Base-by-base conservation (phyloP, 306 rosid genomes). In the Sicyos baderoa region DNA sequence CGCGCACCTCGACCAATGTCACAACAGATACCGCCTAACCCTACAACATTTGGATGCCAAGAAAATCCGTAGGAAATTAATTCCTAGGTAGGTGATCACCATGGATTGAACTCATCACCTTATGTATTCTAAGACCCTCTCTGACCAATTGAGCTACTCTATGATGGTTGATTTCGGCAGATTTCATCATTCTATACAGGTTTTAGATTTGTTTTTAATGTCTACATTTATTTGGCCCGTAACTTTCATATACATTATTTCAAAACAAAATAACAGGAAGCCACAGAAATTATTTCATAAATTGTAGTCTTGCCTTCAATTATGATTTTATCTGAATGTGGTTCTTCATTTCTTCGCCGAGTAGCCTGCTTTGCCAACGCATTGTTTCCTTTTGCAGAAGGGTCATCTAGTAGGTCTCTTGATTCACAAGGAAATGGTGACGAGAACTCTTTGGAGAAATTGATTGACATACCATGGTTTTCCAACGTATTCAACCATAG, bases 391-490 rank as follows among this genome's bases (percentile, higher is more conserved):
- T 60, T 78, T 61, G 63, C 79, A 89, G 91, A 73, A 47, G 75
- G 62, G 52, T 64, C 42, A 54, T 77, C 75, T 22, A 68, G 12
- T 59, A 71, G 69, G 68, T 69, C 49, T 76, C 50, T 55, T 67
- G 76, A 75, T 71, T 44, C 67, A 17, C 68, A 65, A 69, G 76
- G 61, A 81, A 49, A 10, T 42, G 80, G 69, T 59, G 75, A 44
- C 75, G 82, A 52, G 18, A 52, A 54, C 21, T 72, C 75, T 68
- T 32, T 21, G 75, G 80, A 84, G 69, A 74, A 45, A 61, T 64
- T 57, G 56, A 22, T 75, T 47, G 67, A 77, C 25, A 27, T 82
- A 45, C 85, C 86, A 18, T 79, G 82, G 90, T 66, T 86, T 53
- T 70, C 84, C 1, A 71, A 60, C 17, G 1, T 67, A 15, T 60